Conservation (phyloP, 2,329 filamentous ascomycete species). For the Colletotrichum nymphaeae region DNA sequence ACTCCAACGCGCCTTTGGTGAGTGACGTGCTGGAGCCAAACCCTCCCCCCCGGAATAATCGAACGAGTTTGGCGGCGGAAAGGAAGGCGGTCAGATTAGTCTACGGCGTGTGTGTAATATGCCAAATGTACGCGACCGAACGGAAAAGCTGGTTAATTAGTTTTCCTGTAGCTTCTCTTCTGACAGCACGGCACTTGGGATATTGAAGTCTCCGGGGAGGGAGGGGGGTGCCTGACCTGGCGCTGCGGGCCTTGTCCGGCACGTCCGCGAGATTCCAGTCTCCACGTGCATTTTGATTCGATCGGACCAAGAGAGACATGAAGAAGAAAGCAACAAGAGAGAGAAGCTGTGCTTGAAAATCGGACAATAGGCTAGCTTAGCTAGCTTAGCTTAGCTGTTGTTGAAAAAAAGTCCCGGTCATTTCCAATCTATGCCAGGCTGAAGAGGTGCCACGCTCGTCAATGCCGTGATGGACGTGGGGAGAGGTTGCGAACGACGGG, state of each 20-base stretch:
- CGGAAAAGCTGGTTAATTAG: slow-evolving; percentile 8
- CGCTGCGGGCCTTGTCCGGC: slow-evolving; percentile 18
- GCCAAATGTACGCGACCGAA: slow-evolving; percentile 1
- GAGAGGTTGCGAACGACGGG: slow-evolving; percentile 10
- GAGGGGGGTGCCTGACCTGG: not conserved
- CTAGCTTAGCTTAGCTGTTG: not conserved
- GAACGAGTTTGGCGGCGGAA: not conserved
- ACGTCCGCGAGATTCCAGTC: slow-evolving; percentile 11
- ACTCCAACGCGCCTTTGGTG: no score
- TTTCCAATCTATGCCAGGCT: slow-evolving; percentile 31
- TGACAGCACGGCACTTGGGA: slow-evolving; percentile 30
- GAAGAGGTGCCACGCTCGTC: slow-evolving; percentile 25
- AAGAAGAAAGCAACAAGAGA: not conserved
- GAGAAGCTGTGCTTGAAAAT: not conserved
- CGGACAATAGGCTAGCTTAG: not conserved
- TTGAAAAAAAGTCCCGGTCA: not conserved
- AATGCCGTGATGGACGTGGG: slow-evolving; percentile 26
- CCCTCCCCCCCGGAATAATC: no score
- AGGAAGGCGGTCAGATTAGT: slow-evolving; percentile 15
- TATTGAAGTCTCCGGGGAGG: not conserved
- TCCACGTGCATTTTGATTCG: slow-evolving; percentile 21
- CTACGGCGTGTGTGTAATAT: not conserved
- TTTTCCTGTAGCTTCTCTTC: slow-evolving; percentile 2
- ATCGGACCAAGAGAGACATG: slow-evolving; percentile 13
- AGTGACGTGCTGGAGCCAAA: no score